phyloP scores from a whole-genome alignment of 2,329 filamentous ascomycete genomes.

The Aspergillus sp. region DNA sequence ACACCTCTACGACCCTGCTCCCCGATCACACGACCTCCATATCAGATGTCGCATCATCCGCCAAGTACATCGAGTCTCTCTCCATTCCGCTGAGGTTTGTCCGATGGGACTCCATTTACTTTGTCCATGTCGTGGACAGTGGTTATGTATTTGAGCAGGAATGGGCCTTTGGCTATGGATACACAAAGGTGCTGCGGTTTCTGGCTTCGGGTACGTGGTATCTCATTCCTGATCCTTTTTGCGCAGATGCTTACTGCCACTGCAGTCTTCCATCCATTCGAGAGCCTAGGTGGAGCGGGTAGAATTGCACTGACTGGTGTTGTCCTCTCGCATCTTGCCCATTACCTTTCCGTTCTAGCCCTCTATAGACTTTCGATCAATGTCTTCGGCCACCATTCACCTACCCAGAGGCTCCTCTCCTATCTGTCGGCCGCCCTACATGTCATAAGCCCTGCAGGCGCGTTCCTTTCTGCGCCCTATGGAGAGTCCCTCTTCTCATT shows the following conservation, averaged over 20 bases:
- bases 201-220: slow-evolving; percentile 25
- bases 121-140: slow-evolving; percentile 42
- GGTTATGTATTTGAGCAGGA: slow-evolving; percentile 55
- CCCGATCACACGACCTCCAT: slow-evolving; percentile 12
- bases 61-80: slow-evolving; percentile 7
- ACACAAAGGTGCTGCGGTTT: slow-evolving; percentile 36
- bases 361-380: slow-evolving; percentile 58
- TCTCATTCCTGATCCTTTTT: neutral
- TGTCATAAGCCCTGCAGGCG: slow-evolving; percentile 73
- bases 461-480: slow-evolving; percentile 84
- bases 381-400: slow-evolving; percentile 40
- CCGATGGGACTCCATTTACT: slow-evolving; percentile 57
- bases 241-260: slow-evolving; percentile 7
- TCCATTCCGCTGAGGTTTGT: slow-evolving; percentile 38
- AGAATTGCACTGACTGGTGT: slow-evolving; percentile 48
- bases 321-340: slow-evolving; percentile 59
- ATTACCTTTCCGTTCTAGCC: slow-evolving; percentile 64
- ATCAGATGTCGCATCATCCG: slow-evolving; percentile 5
- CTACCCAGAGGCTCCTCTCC: slow-evolving; percentile 21
- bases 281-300: slow-evolving; percentile 11
- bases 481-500: slow-evolving; percentile 70
- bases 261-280: slow-evolving; percentile 16
- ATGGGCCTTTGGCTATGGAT: slow-evolving; percentile 56
- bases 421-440: slow-evolving; percentile 66
- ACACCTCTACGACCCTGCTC: slow-evolving; percentile 51